Base-by-base conservation (phyloP, 257 asterid species). In the Forsythia viridissima region DNA sequence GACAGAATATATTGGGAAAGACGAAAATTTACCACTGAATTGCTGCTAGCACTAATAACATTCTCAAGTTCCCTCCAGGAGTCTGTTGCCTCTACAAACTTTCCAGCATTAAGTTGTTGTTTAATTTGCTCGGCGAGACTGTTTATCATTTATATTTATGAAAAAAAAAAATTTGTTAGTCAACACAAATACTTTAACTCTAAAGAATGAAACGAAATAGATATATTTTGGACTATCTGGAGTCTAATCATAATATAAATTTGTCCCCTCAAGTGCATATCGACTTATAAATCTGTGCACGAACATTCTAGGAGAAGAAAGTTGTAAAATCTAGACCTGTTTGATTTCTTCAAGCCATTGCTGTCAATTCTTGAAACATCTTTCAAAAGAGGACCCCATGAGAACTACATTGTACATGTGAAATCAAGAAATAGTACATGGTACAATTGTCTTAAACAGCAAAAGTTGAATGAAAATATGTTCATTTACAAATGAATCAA, bases 301-400 rank as follows among this genome's bases (percentile, higher is more conserved):
- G 34, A 30, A 30, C 38, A 9, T 21, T 61, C 12, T 18, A 6
- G n/a, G 13, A 61, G 2, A 20, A 61, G 12, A 21, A 61, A 61
- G 9, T 20, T 61, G 68, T 41, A 6, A 77, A 76, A 21, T 20
- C 8, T 76, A 42, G 81, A 94, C 99, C 96, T 92, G 89, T 90
- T 92, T 39, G 99, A 87, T 79, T 86, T 82, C 66, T 72, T 72
- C 44, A 93, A 77, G 73, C 96, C 98, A 80, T 82, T 90, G 16
- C 74, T 65, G 82, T 92, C 98, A 74, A 96, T 87, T 83, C 98
- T 90, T 18, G 99, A 87, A 0, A 93, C 94, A 90, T 91, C 96
- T 85, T 91, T 93, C 37, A 96, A 84, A 65, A 96, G 96, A 79
- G 99, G 97, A 74, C 99, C 99, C 99, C 99, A 96, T 79, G 94